phyloP scores from a whole-genome alignment of 192 early-diverging fungal genomes.

The Gryganskiella cystojenkinii region DNA sequence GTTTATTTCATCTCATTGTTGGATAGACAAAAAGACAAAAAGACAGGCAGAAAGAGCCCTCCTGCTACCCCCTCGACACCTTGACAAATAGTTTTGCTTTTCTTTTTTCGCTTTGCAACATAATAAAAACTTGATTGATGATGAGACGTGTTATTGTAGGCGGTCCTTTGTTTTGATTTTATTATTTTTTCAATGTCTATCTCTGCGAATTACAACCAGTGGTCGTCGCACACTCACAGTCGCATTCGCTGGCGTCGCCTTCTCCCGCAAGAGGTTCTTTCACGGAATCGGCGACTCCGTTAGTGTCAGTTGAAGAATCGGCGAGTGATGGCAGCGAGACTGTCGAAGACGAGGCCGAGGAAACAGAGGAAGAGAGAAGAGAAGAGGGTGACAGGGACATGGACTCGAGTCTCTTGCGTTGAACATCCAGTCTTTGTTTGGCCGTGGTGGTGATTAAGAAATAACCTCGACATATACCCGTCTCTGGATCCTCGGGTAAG shows the following conservation, averaged over 20 bases:
- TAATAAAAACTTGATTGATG: too few relatives aligned
- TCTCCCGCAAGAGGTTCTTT: not conserved
- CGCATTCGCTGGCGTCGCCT: not conserved
- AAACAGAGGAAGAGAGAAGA: not conserved
- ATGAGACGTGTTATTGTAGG: too few relatives aligned
- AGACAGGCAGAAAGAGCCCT: too few relatives aligned
- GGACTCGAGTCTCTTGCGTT: constrained; percentile 3
- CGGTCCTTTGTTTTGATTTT: too few relatives aligned
- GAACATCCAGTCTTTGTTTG: constrained; percentile 19
- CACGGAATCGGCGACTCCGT: not conserved
- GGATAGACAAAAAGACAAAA: too few relatives aligned
- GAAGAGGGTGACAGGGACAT: not conserved
- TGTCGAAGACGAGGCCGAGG: constrained; percentile 6
- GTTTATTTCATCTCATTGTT: too few relatives aligned
- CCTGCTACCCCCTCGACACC: too few relatives aligned
- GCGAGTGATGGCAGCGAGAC: not conserved
- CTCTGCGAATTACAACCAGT: too few relatives aligned
- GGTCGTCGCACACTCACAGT: too few relatives aligned
- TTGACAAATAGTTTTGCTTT: too few relatives aligned
- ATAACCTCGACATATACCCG: constrained; percentile 86
- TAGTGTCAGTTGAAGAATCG: not conserved
- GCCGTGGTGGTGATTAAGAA: constrained; percentile 72
- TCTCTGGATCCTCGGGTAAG: constrained; percentile 82
- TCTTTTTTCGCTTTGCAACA: too few relatives aligned
- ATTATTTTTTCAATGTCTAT: too few relatives aligned